A percentile compares a stretch with the other conserved stretches of the same genome.
Conservation (phyloP, 495 filamentous ascomycete genomes). For the Xylaria curta region DNA sequence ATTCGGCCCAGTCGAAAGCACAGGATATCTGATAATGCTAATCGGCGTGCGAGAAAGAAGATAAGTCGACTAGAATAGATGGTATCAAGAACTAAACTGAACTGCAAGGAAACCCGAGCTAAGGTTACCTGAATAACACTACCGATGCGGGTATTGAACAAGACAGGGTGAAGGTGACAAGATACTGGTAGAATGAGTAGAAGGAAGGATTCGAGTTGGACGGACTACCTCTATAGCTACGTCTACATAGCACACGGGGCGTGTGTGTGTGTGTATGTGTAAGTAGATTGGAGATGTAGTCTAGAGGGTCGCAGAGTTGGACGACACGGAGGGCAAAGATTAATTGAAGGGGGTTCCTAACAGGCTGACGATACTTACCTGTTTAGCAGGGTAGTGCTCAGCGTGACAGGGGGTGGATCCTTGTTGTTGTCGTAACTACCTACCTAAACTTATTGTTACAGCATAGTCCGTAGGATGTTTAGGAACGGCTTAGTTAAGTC, state of each 20-base stretch:
- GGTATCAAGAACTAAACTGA: not conserved
- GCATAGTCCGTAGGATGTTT: not conserved
- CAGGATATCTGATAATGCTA: not conserved
- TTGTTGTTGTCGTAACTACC: too few relatives aligned
- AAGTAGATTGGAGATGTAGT: not conserved
- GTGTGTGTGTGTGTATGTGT: not conserved
- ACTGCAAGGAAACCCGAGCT: not conserved
- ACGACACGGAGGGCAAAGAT: constrained; percentile 1
- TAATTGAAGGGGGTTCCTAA: constrained; percentile 22
- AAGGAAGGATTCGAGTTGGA: constrained; percentile 21
- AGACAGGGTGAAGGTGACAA: not conserved
- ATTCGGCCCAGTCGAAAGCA: not conserved
- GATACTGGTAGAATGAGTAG: not conserved
- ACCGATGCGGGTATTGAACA: not conserved
- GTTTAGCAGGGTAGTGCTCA: too few relatives aligned
- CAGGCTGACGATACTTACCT: not conserved
- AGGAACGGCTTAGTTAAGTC: not conserved
- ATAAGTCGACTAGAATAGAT: not conserved
- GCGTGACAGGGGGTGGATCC: too few relatives aligned
- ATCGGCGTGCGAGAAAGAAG: constrained; percentile 5
- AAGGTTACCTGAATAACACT: not conserved
- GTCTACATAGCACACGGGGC: not conserved
- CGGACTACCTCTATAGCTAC: constrained; percentile 4
- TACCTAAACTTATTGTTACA: too few relatives aligned
- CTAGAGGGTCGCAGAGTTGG: constrained; percentile 1